phyloP scores from a whole-genome alignment of 2,329 filamentous ascomycete genomes.

The Claviceps lovelessii region DNA sequence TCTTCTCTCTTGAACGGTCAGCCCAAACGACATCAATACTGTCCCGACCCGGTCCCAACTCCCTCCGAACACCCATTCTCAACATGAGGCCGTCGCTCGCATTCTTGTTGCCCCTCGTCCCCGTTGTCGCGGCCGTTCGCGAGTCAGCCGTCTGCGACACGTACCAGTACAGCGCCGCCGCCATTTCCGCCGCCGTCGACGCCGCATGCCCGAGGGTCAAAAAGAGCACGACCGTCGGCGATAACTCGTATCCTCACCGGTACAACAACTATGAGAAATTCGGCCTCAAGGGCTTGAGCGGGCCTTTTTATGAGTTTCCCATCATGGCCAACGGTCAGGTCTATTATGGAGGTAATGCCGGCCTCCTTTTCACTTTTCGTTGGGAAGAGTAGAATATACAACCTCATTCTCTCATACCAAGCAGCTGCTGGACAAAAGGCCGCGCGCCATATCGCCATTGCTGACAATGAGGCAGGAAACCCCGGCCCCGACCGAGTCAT shows the following conservation, averaged over 20 bases:
- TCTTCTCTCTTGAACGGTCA: no score
- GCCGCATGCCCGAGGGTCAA: constrained; percentile 37
- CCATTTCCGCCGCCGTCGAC: constrained; percentile 33
- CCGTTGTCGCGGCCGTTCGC: constrained; percentile 5
- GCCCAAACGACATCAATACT: no score
- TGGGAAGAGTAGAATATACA: neutral
- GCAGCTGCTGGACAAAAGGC: no score
- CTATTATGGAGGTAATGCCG: constrained; percentile 37
- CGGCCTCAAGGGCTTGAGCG: constrained; percentile 35
- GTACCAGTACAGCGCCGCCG: constrained; percentile 30
- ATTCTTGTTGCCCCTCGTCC: constrained; percentile 7
- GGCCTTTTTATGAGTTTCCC: constrained; percentile 51
- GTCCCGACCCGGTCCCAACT: no score
- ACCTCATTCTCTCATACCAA: neutral
- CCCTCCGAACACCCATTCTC: neutral
- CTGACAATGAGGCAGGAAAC: constrained; percentile 25
- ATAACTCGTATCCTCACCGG: constrained; percentile 36
- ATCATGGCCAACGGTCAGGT: constrained; percentile 32
- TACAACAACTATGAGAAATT: constrained; percentile 53
- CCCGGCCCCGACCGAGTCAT: constrained; percentile 50
- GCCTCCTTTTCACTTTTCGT: constrained; percentile 1
- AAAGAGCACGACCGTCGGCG: constrained; percentile 21
- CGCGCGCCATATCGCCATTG: neutral
- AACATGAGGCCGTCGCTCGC: constrained; percentile 4
- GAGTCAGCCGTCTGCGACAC: constrained; percentile 34